A percentile compares a stretch with the other conserved stretches of the same genome.
phyloP scores from a whole-genome alignment of 768 basidiomycete genomes.

The Rhizopogon salebrosus region DNA sequence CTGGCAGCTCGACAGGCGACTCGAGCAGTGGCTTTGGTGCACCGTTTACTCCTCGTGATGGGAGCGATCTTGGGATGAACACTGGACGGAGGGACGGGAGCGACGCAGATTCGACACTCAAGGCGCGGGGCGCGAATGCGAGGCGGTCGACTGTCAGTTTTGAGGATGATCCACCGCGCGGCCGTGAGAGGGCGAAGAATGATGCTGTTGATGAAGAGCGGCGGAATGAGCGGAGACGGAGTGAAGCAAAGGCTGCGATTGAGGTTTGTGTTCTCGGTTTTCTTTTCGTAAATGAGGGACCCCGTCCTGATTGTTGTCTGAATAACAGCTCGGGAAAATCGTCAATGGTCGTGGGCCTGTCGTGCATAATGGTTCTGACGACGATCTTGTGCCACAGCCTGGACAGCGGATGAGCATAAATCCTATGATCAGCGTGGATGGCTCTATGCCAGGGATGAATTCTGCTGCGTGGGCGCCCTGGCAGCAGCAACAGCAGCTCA shows the following conservation, averaged over 20 bases:
- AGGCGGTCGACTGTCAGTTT: conserved; percentile 69
- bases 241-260: conserved; percentile 82
- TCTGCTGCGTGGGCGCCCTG: conserved; percentile 31
- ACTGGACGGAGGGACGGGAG: conserved; percentile 14
- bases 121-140: conserved; percentile 28
- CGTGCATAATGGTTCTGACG: conserved; percentile 44
- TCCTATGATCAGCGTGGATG: conserved; percentile 25
- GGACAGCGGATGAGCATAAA: conserved; percentile 33
- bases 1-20: conserved; percentile 75
- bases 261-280: conserved; percentile 50
- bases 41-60: conserved; percentile 75
- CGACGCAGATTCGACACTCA: conserved; percentile 24
- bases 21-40: conserved; percentile 67
- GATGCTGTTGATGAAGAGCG: conserved; percentile 41
- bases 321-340: conserved; percentile 87
- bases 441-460: conserved; percentile 21
- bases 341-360: conserved; percentile 73
- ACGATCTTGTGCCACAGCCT: conserved; percentile 25
- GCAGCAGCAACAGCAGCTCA: conserved; percentile 16
- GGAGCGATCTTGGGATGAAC: conserved; percentile 49
- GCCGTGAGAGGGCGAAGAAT: conserved; percentile 26
- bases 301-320: conserved; percentile 6
- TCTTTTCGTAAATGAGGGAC: not conserved
- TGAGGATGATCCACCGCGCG: conserved; percentile 40
- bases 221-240: conserved; percentile 68